These are phyloP conservation scores for Colletotrichum trifolii DNA, from an alignment of 2,329 filamentous ascomycete genomes.

Conservation along the genomic window DNA sequence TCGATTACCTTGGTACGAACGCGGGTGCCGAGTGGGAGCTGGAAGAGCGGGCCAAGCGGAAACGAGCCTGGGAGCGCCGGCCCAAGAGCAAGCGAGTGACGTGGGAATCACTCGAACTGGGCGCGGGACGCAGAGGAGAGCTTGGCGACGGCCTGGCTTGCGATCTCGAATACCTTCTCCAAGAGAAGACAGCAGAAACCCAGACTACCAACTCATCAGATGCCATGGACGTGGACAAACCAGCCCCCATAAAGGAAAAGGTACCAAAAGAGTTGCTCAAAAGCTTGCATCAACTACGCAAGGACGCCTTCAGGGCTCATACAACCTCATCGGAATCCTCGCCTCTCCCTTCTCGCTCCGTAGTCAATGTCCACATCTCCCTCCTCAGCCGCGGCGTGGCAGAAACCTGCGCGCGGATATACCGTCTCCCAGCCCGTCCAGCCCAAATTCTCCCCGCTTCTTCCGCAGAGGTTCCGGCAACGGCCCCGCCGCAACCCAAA, in stretches of 20 bases:
- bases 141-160: conserved; percentile 84
- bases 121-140: conserved; percentile 81
- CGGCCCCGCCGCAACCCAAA: conserved; percentile 46
- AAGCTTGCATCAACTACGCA: conserved; percentile 26
- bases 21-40: conserved; percentile 84
- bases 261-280: conserved; percentile 37
- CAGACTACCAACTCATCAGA: neutral
- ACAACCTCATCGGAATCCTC: conserved; percentile 38
- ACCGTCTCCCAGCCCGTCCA: conserved; percentile 75
- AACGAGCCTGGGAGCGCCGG: conserved; percentile 76
- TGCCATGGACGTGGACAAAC: conserved; percentile 34
- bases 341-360: conserved; percentile 48
- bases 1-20: conserved; percentile 82
- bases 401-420: conserved; percentile 80
- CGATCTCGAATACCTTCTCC: conserved; percentile 81
- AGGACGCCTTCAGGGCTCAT: conserved; percentile 46
- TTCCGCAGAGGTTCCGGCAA: conserved; percentile 59
- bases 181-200: conserved; percentile 39
- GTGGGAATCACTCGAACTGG: conserved; percentile 80
- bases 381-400: conserved; percentile 78
- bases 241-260: conserved; percentile 34
- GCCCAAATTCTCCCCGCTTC: conserved; percentile 42
- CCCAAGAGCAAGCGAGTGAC: conserved; percentile 85
- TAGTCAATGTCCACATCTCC: conserved; percentile 73
- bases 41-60: conserved; percentile 68